These are phyloP conservation scores for Fraxinus anomala DNA, from an alignment of 257 asterid species.

Conservation along the genomic window DNA sequence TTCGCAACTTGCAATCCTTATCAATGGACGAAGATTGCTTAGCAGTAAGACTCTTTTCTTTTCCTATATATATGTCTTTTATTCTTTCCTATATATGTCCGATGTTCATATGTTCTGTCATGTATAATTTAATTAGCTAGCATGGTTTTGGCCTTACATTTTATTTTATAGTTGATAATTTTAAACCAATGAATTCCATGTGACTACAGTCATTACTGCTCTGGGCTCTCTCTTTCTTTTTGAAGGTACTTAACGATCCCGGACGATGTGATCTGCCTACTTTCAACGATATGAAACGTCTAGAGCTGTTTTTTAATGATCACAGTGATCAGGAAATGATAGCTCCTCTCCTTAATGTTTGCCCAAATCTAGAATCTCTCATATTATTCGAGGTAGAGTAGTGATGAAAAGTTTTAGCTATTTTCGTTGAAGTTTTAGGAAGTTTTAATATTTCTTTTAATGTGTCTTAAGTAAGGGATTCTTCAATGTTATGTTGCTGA, in stretches of 20 bases:
- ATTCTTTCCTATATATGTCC: no score
- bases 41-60: neutral
- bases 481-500: neutral
- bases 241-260: neutral
- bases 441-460: neutral
- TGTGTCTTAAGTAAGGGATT: neutral
- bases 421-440: neutral
- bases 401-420: neutral
- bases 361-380: neutral
- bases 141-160: neutral
- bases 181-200: neutral
- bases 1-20: neutral
- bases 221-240: neutral
- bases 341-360: neutral
- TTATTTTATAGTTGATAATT: neutral
- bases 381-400: neutral
- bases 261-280: neutral
- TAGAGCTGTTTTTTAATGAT: neutral
- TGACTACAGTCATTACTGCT: neutral
- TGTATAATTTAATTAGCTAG: neutral
- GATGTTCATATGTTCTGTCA: neutral
- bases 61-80: neutral
- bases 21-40: neutral
- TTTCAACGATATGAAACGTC: neutral
- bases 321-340: neutral